These are phyloP conservation scores for Penicillium sp. DNA, from an alignment of 2,329 filamentous ascomycete species.

Conservation along the genomic window DNA sequence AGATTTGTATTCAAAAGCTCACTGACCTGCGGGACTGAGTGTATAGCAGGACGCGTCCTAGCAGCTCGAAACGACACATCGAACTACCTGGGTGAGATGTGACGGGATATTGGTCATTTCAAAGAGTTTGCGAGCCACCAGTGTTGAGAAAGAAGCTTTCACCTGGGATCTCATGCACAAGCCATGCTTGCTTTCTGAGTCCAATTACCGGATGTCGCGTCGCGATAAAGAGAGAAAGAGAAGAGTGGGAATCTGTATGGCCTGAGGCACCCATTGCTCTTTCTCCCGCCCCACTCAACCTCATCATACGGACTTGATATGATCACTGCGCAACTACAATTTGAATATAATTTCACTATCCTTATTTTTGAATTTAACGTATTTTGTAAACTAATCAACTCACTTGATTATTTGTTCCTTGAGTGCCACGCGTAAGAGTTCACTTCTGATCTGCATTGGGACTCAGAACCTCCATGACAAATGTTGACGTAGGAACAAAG, in stretches of 20 bases:
- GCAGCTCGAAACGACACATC: conserved; percentile 52
- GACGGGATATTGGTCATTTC: neutral
- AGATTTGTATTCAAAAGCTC: neutral
- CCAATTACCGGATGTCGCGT: neutral
- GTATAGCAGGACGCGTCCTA: conserved; percentile 48
- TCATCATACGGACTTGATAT: too few species aligned
- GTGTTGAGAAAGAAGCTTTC: neutral
- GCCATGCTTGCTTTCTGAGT: neutral
- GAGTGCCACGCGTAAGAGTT: too few species aligned
- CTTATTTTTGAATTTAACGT: too few species aligned
- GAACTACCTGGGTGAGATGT: neutral
- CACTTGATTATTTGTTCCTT: too few species aligned
- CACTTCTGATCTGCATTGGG: too few species aligned
- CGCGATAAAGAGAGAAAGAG: neutral
- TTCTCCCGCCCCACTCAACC: neutral
- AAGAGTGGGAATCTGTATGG: too few species aligned
- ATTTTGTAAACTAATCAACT: too few species aligned
- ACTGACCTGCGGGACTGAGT: conserved; percentile 33
- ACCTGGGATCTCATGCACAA: neutral
- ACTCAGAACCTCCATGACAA: too few species aligned
- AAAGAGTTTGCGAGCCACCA: neutral
- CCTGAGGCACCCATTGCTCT: neutral
- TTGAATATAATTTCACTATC: too few species aligned
- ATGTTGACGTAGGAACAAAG: too few species aligned
- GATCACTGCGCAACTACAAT: too few species aligned